These are phyloP conservation scores for Arthroderma sp. DNA, from an alignment of 2,329 filamentous ascomycete genomes.

Conservation along the genomic window DNA sequence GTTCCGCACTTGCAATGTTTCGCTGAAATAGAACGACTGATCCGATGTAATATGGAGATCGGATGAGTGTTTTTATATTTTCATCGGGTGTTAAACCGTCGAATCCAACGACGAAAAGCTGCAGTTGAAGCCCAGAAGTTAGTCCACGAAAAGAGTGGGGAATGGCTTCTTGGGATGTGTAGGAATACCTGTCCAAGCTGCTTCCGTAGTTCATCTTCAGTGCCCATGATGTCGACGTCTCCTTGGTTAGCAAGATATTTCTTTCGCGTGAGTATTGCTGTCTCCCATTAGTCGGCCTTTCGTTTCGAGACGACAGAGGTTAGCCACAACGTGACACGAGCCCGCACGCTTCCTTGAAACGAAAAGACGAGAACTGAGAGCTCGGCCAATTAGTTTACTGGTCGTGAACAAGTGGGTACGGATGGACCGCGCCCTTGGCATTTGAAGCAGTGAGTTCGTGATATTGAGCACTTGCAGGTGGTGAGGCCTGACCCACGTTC, in stretches of 20 bases:
- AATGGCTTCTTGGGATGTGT: background rate
- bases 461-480: too few species aligned
- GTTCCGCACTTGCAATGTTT: slow-evolving; percentile 26
- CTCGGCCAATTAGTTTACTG: too few species aligned
- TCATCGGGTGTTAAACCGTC: slow-evolving; percentile 26
- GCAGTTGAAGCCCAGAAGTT: background rate
- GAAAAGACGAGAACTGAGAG: too few species aligned
- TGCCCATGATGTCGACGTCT: background rate
- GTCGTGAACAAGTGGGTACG: too few species aligned
- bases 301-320: too few species aligned
- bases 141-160: background rate
- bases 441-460: too few species aligned
- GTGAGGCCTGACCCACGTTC: too few species aligned
- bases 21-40: slow-evolving; percentile 31
- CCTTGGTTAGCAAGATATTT: too few species aligned
- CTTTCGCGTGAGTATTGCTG: background rate
- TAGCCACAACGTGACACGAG: too few species aligned
- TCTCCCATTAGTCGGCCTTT: too few species aligned
- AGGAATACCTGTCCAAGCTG: slow-evolving; percentile 7
- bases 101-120: slow-evolving; percentile 36
- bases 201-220: slow-evolving; percentile 2
- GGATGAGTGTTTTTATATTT: slow-evolving; percentile 32
- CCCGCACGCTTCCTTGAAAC: too few species aligned
- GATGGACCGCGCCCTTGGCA: too few species aligned
- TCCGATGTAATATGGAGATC: slow-evolving; percentile 27